Conservation (phyloP, 2,329 filamentous ascomycete species). For the Ceratocystis colombiana region DNA sequence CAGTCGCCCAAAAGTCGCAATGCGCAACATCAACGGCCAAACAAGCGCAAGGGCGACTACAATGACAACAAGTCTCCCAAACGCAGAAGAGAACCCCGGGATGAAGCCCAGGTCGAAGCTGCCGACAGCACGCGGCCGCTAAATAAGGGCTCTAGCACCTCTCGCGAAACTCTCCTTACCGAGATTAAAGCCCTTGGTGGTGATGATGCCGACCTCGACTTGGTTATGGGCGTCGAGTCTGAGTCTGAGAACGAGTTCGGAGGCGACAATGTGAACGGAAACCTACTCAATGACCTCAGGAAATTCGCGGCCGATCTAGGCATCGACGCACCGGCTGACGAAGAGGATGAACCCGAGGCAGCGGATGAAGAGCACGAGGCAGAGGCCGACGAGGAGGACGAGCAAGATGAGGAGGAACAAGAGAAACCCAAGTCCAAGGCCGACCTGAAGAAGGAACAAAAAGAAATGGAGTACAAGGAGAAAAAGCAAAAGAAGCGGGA, state of each 20-base stretch:
- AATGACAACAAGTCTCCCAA: conserved; percentile 24
- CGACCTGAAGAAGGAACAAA: conserved; percentile 33
- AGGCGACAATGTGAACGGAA: conserved; percentile 27
- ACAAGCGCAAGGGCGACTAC: conserved; percentile 25
- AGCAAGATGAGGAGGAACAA: conserved; percentile 27
- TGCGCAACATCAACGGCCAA: conserved; percentile 18
- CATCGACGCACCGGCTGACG: conserved; percentile 22
- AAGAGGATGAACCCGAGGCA: conserved; percentile 1
- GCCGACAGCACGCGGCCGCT: conserved; percentile 16
- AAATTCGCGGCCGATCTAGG: conserved; percentile 24
- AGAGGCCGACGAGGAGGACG: background rate
- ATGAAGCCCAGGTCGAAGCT: background rate
- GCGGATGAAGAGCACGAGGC: background rate
- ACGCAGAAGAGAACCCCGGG: conserved; percentile 16
- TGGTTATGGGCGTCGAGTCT: conserved; percentile 45
- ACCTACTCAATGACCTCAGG: conserved; percentile 18
- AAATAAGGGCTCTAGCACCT: conserved; percentile 16
- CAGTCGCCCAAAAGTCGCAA: conserved; percentile 27
- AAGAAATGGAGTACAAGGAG: conserved; percentile 30
- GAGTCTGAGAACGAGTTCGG: conserved; percentile 34
- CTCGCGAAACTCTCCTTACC: conserved; percentile 41
- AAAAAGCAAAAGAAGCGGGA: conserved; percentile 32
- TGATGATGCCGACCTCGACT: conserved; percentile 52
- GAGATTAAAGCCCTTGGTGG: conserved; percentile 57
- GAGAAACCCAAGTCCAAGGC: conserved; percentile 34